Base-by-base conservation (phyloP, 164 flowering plant species). In the Berberis vulgaris region DNA sequence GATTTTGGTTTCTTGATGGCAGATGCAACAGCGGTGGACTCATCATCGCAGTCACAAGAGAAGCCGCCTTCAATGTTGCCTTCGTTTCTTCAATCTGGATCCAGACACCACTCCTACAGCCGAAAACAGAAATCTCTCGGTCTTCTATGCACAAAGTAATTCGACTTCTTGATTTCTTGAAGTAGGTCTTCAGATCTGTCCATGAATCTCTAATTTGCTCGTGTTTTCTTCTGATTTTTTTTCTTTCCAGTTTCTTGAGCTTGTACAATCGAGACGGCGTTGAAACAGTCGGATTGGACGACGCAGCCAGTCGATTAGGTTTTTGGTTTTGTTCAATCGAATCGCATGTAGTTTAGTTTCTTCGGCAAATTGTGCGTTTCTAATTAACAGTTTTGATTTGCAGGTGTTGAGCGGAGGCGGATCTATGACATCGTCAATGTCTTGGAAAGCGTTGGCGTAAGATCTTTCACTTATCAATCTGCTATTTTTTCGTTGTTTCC, bases 361-460 rank as follows among this genome's bases (percentile, higher is more conserved):
- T 26, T 26, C 26, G 26, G 26, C 26, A 26, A 26, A 50, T 2
- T 50, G 2, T 8, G 8, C 3, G 26, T 26, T 26, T 26, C 26
- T 26, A 26, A 26, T 26, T 26, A 26, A 26, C 26, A 26, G 26
- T 26, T 26, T 26, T 26, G 26, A 26, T 26, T 26, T 26, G 26
- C 26, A 93, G 98, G 97, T 1, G 97, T 90, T 41, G 96, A 90
- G 79, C 81, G 98, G 71, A 75, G 98, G 49, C 80, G 98, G 85
- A 88, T 93, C 75, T 93, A 93, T 54, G 97, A 93, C 58, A 88
- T 93, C 10, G 97, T 90, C 55, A 93, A 93, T 76, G 95, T 93
- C 1, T 67, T 93, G 66, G 98, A 94, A 68, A 87, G 98, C 60
- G 81, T 94, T 65, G 98, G 98, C 45, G 98, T 91, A 70, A 78